Conservation (phyloP, 257 asterid species). For the Asclepias syriaca region DNA sequence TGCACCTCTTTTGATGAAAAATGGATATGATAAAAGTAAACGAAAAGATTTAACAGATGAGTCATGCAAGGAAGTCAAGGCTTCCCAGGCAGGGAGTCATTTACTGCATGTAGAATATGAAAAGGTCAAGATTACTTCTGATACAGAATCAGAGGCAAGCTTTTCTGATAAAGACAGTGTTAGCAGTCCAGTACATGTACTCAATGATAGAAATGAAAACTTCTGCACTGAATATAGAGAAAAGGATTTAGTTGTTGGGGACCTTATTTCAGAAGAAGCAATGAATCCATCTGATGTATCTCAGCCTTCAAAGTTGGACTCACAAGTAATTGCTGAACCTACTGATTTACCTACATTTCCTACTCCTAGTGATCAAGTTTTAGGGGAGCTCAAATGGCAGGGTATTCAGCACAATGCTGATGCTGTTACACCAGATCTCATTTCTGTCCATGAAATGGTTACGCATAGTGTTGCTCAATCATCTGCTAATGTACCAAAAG, state of each 20-base stretch:
- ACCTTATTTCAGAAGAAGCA: constrained; percentile 27
- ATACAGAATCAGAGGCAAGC: constrained; percentile 28
- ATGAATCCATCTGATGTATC: constrained; percentile 30
- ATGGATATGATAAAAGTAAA: constrained; percentile 3
- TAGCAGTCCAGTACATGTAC: constrained; percentile 9
- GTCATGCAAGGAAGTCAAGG: neutral
- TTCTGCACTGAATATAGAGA: constrained; percentile 10
- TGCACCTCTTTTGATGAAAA: constrained; percentile 3
- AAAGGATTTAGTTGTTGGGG: constrained; percentile 17
- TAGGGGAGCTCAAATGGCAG: constrained; percentile 39
- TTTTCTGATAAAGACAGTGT: constrained; percentile 26
- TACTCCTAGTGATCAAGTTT: constrained; percentile 29
- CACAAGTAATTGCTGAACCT: constrained; percentile 21
- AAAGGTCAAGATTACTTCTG: constrained; percentile 32
- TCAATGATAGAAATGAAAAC: constrained; percentile 11
- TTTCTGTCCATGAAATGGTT: constrained; percentile 22
- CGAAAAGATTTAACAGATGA: constrained; percentile 1
- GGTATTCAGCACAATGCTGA: constrained; percentile 24
- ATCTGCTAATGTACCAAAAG: constrained; percentile 25
- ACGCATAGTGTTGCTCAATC: constrained; percentile 23
- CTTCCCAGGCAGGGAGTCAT: neutral
- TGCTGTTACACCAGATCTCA: constrained; percentile 23
- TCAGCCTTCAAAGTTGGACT: constrained; percentile 23
- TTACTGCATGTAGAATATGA: constrained; percentile 30
- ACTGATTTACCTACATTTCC: constrained; percentile 22